Evolutionary conservation across 169 alveolate genomes (phyloP).

Genomic region (Babesia gibsoni): DNA sequence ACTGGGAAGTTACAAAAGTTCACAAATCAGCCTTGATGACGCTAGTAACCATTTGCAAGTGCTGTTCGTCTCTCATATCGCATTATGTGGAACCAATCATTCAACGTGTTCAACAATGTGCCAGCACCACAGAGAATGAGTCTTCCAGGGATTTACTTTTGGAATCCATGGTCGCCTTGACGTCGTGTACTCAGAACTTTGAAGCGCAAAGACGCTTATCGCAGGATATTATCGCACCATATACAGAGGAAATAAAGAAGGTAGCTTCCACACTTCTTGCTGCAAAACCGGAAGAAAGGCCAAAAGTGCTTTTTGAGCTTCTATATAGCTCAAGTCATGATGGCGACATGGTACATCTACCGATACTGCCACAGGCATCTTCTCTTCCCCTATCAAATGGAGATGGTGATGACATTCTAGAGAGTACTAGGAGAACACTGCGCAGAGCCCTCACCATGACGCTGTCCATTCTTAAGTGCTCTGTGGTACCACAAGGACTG

Average conservation of each 20-base stretch:
- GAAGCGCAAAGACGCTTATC: slow-evolving; percentile 19
- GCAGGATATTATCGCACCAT: slow-evolving; percentile 31
- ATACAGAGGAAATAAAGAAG: slow-evolving; percentile 6
- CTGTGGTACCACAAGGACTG: neutral
- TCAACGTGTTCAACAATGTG: slow-evolving; percentile 29
- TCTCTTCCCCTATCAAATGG: neutral
- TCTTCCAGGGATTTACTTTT: slow-evolving; percentile 22
- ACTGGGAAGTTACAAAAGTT: slow-evolving; percentile 11
- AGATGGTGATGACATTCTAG: neutral
- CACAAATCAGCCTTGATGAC: slow-evolving; percentile 37
- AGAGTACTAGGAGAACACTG: slow-evolving; percentile 10
- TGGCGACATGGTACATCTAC: neutral
- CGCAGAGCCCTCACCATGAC: slow-evolving; percentile 44
- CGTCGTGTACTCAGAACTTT: slow-evolving; percentile 23
- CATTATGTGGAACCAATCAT: slow-evolving; percentile 46
- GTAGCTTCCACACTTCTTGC: slow-evolving; percentile 5
- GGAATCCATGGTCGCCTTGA: slow-evolving; percentile 52
- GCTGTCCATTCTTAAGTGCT: slow-evolving; percentile 25
- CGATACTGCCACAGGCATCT: too few relatives aligned
- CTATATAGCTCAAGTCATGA: neutral
- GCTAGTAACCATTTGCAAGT: slow-evolving; percentile 50
- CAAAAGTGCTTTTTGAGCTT: slow-evolving; percentile 3
- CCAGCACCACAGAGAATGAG: slow-evolving; percentile 32
- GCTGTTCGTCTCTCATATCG: slow-evolving; percentile 19
- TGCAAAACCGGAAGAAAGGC: slow-evolving; percentile 10